Evolutionary conservation across 495 filamentous ascomycete genomes (phyloP).

Genomic region (Pyrenula massariospora): DNA sequence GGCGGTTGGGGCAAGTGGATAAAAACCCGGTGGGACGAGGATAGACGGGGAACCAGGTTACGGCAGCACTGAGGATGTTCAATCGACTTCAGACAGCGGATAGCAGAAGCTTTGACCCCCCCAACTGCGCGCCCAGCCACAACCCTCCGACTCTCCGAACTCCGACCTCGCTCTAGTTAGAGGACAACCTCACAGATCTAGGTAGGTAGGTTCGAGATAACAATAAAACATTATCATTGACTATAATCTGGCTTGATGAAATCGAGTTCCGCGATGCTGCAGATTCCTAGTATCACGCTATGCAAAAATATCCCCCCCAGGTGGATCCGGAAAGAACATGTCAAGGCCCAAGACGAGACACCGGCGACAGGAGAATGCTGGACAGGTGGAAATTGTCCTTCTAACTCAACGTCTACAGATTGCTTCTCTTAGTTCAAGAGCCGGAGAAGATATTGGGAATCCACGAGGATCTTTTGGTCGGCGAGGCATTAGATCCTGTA

Average conservation of each 20-base stretch:
- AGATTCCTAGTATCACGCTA: not conserved
- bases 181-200: too few species aligned
- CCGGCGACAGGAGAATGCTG: too few species aligned
- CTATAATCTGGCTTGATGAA: not conserved
- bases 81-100: not conserved
- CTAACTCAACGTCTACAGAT: too few species aligned
- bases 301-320: too few species aligned
- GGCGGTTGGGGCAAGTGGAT: too few species aligned
- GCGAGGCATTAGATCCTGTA: conserved; percentile 4
- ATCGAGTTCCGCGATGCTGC: not conserved
- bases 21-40: not conserved
- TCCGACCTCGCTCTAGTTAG: not conserved
- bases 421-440: too few species aligned
- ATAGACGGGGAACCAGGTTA: not conserved
- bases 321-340: too few species aligned
- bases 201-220: not conserved
- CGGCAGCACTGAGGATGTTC: not conserved
- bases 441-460: conserved; percentile 18
- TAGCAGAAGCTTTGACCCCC: not conserved
- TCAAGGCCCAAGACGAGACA: not conserved
- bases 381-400: not conserved
- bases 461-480: conserved; percentile 17
- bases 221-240: not conserved
- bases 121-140: too few species aligned
- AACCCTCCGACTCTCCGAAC: not conserved